Base-by-base conservation (phyloP, 345 rosid species). In the Ceriops zippeliana region DNA sequence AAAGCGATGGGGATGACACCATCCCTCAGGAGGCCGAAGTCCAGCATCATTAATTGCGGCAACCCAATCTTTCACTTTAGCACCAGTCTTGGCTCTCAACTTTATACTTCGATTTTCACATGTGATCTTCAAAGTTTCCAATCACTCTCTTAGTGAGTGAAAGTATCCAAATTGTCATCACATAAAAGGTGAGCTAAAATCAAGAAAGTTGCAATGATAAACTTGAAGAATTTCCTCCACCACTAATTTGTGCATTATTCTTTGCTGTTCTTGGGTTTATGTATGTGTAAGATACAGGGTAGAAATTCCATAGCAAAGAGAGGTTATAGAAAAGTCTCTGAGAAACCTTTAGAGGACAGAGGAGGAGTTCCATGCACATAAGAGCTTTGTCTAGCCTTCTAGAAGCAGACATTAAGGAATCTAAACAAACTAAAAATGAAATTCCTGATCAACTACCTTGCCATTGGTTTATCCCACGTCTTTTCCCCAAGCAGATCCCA, bases 1-100 rank as follows among this genome's bases (percentile, higher is more conserved):
- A 83, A 90, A 96, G 38, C 98, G 95, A 85, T 96, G 99, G 74
- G 98, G 98, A 70, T 96, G 95, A 70, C 99, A 96, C 99, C 99
- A 96, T 56, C 99, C 99, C 86, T 96, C 99, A 54, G 96, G 97
- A 67, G 98, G 98, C 76, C 89, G 81, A 69, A 92, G 96, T 57
- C 96, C 98, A 73, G 97, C 98, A 83, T 96, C 99, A 73, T 96
- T 96, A 54, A 96, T 84, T 75, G 88, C 89, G 72, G 86, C 89
- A 82, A 92, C 98, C 98, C 99, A 96, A 73, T 92, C 98, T 84
- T 84, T 96, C 76, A 86, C 92, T 83, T 87, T 96, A 65, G 83
- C 89, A 87, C 84, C 70, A 82, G 73, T 87, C 78, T 84, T 92
- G 57, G 84, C 78, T 80, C 99, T 86, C 81, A 96, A 72, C 74